Evolutionary conservation across 2,329 filamentous ascomycete species (phyloP), one percentile per base, ranked within the genome.

Genomic region (Didymella pinodella): DNA sequence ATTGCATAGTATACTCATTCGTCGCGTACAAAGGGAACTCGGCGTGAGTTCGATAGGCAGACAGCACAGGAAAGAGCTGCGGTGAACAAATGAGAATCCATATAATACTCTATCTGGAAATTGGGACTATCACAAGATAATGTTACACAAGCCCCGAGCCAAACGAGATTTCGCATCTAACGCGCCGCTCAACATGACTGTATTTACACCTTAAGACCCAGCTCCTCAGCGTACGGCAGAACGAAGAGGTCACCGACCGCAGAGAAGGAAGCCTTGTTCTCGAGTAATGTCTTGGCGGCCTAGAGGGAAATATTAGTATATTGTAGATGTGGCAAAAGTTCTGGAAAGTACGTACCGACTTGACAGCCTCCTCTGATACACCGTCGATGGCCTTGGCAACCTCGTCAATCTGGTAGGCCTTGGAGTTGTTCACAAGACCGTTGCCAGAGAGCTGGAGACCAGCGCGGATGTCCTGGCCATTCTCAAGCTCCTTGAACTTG

Each of bases 131-230:
- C 74, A 77, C 73, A 77, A 65, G 70, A 65, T 78, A 76, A 75
- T 78, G 75, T 70, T 77, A 77, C 74, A 78, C 69, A 75, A 66
- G 66, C 65, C 68, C 67, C 67, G 58, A 59, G 62, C 67, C 62
- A 68, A 69, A 66, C 62, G 64, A 71, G 61, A 70, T 74, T 73
- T 67, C 67, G 60, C 70, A 65, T 66, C 64, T 65, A 68, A 64
- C 52, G 61, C 62, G 61, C 62, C 58, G 65, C 62, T 62, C 65
- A 60, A 64, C 50, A 61, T 54, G 54, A 63, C 63, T 69, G 66
- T 80, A 81, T 87, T 86, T 96, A 99, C 86, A 97, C 92, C 79
- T 89, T 92, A 77, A 99, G 86, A 71, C 94, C 96, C 78, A 99
- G 85, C 77, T 99, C 95, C 81, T 93, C 91, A 67, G 93, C 95